Base-by-base conservation (phyloP, 805 yeast genomes). In the Schizosaccharomyces cryophilus region DNA sequence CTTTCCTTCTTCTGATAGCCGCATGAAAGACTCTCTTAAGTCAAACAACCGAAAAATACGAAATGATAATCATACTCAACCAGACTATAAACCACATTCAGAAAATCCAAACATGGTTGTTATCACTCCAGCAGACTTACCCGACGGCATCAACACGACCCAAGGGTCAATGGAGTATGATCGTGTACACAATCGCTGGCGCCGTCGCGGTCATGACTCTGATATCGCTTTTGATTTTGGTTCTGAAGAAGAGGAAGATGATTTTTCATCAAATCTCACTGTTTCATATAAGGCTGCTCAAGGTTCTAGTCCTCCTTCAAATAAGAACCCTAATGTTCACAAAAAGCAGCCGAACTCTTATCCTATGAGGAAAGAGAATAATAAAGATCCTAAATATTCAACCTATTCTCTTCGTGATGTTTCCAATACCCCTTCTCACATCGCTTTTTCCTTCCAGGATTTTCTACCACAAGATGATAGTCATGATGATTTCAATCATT, bases 131-230 rank as follows among this genome's bases (percentile, higher is more conserved):
- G 56, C 56, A 24, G 56, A 51, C 26, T 29, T 51, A 24, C 56
- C 56, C 13, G 35, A 29, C 6, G 30, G 35, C 56, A 51, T 51
- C 30, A 11, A 51, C 4, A 51, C 64, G 15, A 59, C 58, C 17
- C 56, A 61, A 21, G 67, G 67, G 17, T 64, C 65, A 5, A 65
- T 66, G 67, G 65, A 61, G 26, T 66, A 38, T 61, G 69, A 67
- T 54, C 55, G 61, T 5, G 58, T 62, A 24, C 61, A 64, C 31
- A 60, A 60, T 48, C 58, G 63, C 17, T 67, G 70, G 70, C 56
- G 56, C 7, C 30, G 56, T 19, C 21, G 26, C 6, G 42, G 61
- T 61, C 42, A 31, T 58, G 54, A 61, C 9, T 38, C 42, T 38
- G 54, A 59, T 58, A 19, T 55, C 4, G 60, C 55, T 21, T 40